Evolutionary conservation across 352 stramenopile genomes (phyloP), one percentile per base, ranked within the genome.

Genomic region (Peronosclerospora sorghi): DNA sequence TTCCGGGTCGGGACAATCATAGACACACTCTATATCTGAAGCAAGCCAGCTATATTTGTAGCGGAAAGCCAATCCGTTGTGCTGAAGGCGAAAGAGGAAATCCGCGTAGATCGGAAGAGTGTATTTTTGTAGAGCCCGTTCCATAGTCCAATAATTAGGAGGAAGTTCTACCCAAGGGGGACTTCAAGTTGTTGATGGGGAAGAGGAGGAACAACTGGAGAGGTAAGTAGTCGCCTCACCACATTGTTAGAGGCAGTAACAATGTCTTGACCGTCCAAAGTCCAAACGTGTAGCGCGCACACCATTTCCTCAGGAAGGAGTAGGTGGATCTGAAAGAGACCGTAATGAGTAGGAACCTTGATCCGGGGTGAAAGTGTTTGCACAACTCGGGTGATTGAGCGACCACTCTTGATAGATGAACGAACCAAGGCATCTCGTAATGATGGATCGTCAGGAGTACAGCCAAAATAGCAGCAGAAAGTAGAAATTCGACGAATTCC

Each of bases 21-120:
- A 15, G 32, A 41, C 26, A 41, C 35, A 51, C 12, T 29, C 8
- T 12, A 34, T 32, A 8, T 46, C 14, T 2, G 12, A 2, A n/a
- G 27, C 29, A 12, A 32, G 38, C 37, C 38, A 47, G 1, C 30
- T 4, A 17, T 41, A 47, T 13, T 53, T 53, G n/a, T 32, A 47
- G 2, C 45, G 8, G 24, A 53, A 36, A 14, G 17, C 28, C 23
- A 42, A 23, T 1, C 23, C 30, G 19, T 51, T 43, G 14, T 53
- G 29, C 20, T 38, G 9, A 9, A 46, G 38, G 1, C 38, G 30
- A 20, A 43, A 53, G 0, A 47, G 8, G 12, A 53, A 41, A 15
- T 46, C 27, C 2, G 30, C 5, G 14, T 9, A 32, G 15, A 42
- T 19, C 1, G 45, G 30, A 2, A 52, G 6, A 41, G 28, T 20